Evolutionary conservation across 1,284 basidiomycete species (phyloP).

Genomic region (Sporisorium iseilematis-ciliati): DNA sequence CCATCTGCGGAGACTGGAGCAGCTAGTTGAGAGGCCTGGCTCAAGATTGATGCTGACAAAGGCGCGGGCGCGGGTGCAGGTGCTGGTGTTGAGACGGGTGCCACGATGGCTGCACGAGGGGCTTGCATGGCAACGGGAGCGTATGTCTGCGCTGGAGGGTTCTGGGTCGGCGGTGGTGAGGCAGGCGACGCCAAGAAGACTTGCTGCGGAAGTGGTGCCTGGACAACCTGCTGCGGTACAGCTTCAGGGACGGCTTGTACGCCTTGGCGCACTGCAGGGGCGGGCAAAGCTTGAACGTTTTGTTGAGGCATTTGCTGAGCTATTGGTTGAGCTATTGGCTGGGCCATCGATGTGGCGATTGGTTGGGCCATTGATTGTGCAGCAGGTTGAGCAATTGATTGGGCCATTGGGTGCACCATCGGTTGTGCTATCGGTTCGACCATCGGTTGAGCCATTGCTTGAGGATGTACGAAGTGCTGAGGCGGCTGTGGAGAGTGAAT

Average conservation of each 20-base stretch:
- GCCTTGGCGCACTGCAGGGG: background rate
- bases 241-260: conserved; percentile 7
- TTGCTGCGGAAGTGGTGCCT: conserved; percentile 1
- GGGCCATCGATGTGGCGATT: no score
- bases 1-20: background rate
- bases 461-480: conserved; percentile 9
- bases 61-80: background rate
- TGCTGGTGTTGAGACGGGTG: background rate
- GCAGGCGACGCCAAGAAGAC: conserved; percentile 4
- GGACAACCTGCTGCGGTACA: conserved; percentile 6
- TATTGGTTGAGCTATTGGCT: conserved; percentile 1
- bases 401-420: no score
- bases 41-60: background rate
- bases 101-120: conserved; percentile 4
- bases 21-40: background rate
- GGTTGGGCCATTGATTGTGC: no score
- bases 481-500: conserved; percentile 17
- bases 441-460: background rate
- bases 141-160: conserved; percentile 21
- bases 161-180: background rate
- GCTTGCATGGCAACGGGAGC: conserved; percentile 33
- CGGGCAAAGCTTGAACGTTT: background rate
- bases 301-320: background rate
- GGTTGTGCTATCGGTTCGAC: no score
- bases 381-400: no score